These are phyloP conservation scores for Bryum argenteum DNA, from an alignment of 225 moss, liverwort and hornwort species.

Conservation along the genomic window DNA sequence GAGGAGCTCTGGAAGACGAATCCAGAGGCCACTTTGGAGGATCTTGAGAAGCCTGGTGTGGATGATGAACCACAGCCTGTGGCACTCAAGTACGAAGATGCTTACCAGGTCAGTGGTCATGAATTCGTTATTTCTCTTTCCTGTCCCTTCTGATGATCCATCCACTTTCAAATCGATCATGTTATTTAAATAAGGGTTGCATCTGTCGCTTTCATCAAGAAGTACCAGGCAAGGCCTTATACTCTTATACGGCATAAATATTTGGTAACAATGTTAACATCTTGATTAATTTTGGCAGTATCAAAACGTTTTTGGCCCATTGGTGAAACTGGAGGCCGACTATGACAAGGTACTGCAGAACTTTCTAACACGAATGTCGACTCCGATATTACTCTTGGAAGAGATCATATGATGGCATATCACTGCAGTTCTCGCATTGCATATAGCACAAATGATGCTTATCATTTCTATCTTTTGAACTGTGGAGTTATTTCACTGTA, in stretches of 20 bases:
- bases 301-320: conserved; percentile 92
- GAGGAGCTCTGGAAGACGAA: conserved; percentile 97
- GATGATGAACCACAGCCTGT: conserved; percentile 98
- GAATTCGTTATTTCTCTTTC: neutral
- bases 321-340: conserved; percentile 95
- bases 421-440: neutral
- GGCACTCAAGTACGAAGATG: conserved; percentile 93
- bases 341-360: conserved; percentile 77
- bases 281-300: conserved; percentile 64
- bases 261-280: neutral
- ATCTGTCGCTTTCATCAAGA: conserved; percentile 7
- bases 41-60: conserved; percentile 98
- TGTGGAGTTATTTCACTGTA: too few species aligned
- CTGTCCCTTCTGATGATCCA: neutral
- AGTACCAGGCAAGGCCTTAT: neutral
- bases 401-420: neutral
- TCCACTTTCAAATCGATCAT: neutral
- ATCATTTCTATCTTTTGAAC: neutral
- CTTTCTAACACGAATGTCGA: neutral
- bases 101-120: conserved; percentile 73
- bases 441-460: neutral
- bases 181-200: neutral
- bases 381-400: neutral
- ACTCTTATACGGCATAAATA: neutral
- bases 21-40: conserved; percentile 93